Evolutionary conservation across 257 asterid species (phyloP).

Genomic region (Salvia splendens): DNA sequence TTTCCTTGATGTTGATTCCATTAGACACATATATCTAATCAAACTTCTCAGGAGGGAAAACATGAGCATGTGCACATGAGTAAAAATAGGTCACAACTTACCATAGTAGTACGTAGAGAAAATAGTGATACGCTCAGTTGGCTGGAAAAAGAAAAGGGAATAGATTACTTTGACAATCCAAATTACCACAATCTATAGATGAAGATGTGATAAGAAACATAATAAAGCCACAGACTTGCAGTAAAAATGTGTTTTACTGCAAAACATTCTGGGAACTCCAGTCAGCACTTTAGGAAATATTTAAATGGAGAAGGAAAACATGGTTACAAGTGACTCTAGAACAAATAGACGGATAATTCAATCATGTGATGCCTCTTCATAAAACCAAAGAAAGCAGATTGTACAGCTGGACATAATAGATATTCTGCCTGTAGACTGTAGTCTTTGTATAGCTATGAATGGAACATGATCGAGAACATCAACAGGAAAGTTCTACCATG

Average conservation of each 20-base stretch:
- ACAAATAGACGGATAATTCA: no score
- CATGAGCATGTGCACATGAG: neutral
- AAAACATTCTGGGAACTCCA: constrained; percentile 16
- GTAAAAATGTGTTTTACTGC: constrained; percentile 16
- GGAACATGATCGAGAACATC: neutral
- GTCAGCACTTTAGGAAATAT: constrained; percentile 6
- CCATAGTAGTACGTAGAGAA: constrained; percentile 91
- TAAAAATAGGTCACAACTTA: constrained; percentile 38
- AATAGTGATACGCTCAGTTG: constrained; percentile 86
- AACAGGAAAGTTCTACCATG: neutral
- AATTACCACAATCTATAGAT: neutral
- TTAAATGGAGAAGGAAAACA: constrained; percentile 18
- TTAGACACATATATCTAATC: neutral
- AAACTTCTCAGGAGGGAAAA: constrained; percentile 1
- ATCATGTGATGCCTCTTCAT: neutral
- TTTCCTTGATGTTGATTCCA: neutral
- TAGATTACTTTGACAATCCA: constrained; percentile 29
- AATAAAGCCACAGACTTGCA: neutral
- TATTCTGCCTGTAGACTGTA: neutral
- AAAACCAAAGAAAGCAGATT: neutral
- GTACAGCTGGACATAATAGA: neutral
- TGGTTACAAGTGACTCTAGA: neutral
- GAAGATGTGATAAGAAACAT: constrained; percentile 13
- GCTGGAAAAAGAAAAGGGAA: constrained; percentile 53
- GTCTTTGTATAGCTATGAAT: neutral